Evolutionary conservation across 345 rosid genomes (phyloP), one percentile per base, ranked within the genome.

Genomic region (Hirschfeldia incana): DNA sequence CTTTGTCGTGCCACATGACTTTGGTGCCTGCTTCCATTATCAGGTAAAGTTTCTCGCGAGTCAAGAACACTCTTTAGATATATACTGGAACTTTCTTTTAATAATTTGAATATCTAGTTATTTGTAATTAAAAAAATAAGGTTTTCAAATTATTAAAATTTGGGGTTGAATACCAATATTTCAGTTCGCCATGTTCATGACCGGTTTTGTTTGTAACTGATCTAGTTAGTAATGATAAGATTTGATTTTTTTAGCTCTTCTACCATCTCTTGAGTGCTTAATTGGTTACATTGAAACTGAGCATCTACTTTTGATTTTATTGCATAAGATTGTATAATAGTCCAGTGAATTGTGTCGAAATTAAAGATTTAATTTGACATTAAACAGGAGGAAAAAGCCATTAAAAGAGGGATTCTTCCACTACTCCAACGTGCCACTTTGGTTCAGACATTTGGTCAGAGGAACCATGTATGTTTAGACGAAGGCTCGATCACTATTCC

Each of bases 401-500:
- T 92, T 67, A 88, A 91, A 74, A 81, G 98, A 49, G 98, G 98
- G 49, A 92, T 94, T 42, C 95, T 94, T 77, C 90, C 93, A 3
- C 70, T 91, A 32, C 98, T 89, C 70, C 88, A 72, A 57, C 92
- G 91, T 6, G 93, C 98, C 65, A 90, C 97, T 16, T 83, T 94
- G 86, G 98, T 92, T 75, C 98, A 94, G 71, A 94, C 98, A 21
- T 92, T 94, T 76, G 98, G 98, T 69, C 98, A 94, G 65, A 78
- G 90, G 72, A 94, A 94, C 83, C 98, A 94, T 73, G 98, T 94
- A 30, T 92, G 97, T 86, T 84, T 91, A 81, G 91, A 91, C n/a
- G 81, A 87, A 39, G 98, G 98, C 49, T 91, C 98, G 0, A 92
- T 94, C 70, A 94, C 94, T 16, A 92, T 94, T 75, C 98, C 98